Base-by-base conservation (phyloP, 2,329 filamentous ascomycete species). In the Trichoderma koningiopsis region DNA sequence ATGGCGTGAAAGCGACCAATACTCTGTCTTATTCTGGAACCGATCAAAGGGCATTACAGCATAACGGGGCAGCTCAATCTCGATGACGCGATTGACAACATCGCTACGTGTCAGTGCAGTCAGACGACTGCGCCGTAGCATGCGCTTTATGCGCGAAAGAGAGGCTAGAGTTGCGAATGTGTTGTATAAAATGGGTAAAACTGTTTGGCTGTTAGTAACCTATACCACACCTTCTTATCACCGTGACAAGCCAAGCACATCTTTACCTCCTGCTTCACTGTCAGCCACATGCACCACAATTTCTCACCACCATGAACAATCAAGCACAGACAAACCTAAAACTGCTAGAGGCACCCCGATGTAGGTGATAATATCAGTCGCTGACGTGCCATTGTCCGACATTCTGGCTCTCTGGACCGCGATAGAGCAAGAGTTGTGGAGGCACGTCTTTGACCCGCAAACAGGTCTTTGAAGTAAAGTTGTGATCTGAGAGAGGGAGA, bases 171-270 rank as follows among this genome's bases (percentile, higher is more conserved):
- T 89, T 31, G 85, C 83, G 65, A 87, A 79, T 24, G 86, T 89
- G 74, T 90, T 91, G 79, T 90, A 91, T 55, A 91, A 81, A 62
- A 91, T 91, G 0, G 89, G 89, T 6, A 90, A 81, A 27, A 90
- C 85, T 76, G 52, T 11, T 19, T n/a, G 7, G 7, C 10, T 2
- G 24, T 67, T 40, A 70, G 57, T 10, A 22, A 33, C 37, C 29
- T 4, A 10, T 35, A 19, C 16, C 37, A 19, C 37, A 19, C 7
- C 37, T 7, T 43, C 16, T 43, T 7, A 43, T 16, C 37, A 19
- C 37, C 37, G 16, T 19, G 13, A 6, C 2, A 16, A 13, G 35
- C 35, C 13, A 2, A 11, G 10, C 35, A 4, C 37, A 19, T 7
- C 2, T 14, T 16, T 72, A 77, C 76, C 76, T 55, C 86, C 86